These are phyloP conservation scores for Nemophila menziesii DNA, from an alignment of 257 asterid genomes.

Conservation along the genomic window DNA sequence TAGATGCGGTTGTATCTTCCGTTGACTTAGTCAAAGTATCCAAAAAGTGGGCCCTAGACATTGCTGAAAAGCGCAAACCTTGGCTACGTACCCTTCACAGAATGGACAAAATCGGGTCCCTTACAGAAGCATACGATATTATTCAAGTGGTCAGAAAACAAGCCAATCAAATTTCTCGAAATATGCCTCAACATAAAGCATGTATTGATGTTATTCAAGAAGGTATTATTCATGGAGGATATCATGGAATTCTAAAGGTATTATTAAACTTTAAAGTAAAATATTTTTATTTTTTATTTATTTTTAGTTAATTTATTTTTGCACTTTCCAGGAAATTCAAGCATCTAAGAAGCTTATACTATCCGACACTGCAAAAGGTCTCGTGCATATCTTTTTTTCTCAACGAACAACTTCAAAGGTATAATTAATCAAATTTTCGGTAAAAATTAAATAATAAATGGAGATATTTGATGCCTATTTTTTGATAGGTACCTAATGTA, in stretches of 20 bases:
- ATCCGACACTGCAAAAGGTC: slow-evolving; percentile 69
- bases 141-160: slow-evolving; percentile 60
- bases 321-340: slow-evolving; percentile 45
- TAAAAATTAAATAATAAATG: not conserved
- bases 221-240: slow-evolving; percentile 89
- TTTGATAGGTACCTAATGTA: slow-evolving; percentile 72
- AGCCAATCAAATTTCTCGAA: slow-evolving; percentile 52
- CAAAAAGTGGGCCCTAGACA: slow-evolving; percentile 78
- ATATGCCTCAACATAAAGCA: slow-evolving; percentile 82
- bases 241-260: slow-evolving; percentile 81
- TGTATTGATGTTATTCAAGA: slow-evolving; percentile 88
- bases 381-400: slow-evolving; percentile 81
- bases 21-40: slow-evolving; percentile 62
- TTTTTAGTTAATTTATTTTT: not conserved
- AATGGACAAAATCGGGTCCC: slow-evolving; percentile 66
- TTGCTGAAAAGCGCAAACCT: slow-evolving; percentile 59
- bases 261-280: not conserved
- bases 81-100: slow-evolving; percentile 82
- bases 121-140: slow-evolving; percentile 47
- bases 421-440: slow-evolving; percentile 6
- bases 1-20: slow-evolving; percentile 78
- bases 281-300: too few relatives aligned
- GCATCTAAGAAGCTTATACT: slow-evolving; percentile 48
- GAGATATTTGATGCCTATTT: not conserved
- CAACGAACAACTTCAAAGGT: slow-evolving; percentile 88